Conservation (phyloP, 2,329 filamentous ascomycete species). For the Colletotrichum tanaceti region DNA sequence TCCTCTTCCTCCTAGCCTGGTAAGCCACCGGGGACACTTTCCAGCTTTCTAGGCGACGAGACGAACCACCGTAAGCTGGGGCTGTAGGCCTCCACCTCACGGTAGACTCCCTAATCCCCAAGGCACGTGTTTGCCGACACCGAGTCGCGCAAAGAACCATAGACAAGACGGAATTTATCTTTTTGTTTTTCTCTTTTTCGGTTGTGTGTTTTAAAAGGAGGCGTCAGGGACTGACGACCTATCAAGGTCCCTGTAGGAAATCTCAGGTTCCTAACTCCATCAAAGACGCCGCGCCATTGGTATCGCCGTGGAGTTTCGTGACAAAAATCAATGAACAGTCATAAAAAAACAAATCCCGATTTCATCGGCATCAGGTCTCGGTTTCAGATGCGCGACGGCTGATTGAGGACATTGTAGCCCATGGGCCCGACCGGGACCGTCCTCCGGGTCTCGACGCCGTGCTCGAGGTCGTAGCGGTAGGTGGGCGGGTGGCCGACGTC, state of each 20-base stretch:
- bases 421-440: conserved; percentile 29
- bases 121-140: conserved; percentile 21
- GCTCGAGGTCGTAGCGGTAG: conserved; percentile 37
- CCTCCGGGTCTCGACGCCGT: conserved; percentile 22
- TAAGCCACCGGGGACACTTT: background rate
- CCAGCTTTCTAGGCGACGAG: background rate
- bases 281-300: conserved; percentile 19
- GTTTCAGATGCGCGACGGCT: conserved; percentile 27
- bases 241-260: conserved; percentile 7
- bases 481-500: conserved; percentile 35
- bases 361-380: background rate
- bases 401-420: conserved; percentile 34
- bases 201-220: background rate
- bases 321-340: background rate
- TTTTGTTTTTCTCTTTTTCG: background rate
- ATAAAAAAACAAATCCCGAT: background rate
- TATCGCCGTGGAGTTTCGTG: conserved; percentile 2
- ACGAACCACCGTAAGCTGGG: background rate
- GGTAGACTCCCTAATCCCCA: background rate
- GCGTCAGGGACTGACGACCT: conserved; percentile 1
- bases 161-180: no score
- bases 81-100: background rate
- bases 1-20: background rate
- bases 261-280: conserved; percentile 9
- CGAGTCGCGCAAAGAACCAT: background rate